Evolutionary conservation across 441 rosid species (phyloP), one percentile per base, ranked within the genome.

Genomic region (Lepidium campestre): DNA sequence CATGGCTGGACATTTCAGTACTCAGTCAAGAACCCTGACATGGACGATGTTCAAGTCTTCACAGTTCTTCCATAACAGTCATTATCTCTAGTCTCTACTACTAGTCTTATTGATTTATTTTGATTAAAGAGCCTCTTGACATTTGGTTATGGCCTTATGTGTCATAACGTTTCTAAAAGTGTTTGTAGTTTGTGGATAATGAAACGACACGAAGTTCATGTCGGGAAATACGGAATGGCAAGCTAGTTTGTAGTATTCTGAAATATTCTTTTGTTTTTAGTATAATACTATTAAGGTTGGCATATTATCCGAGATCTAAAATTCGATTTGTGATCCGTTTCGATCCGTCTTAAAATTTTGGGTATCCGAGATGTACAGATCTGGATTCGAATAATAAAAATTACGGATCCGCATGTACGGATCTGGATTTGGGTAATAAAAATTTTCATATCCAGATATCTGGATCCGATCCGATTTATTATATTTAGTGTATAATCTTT

Each of bases 1-100:
- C 83, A 87, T 78, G 98, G 98, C 27, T 93, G 96, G 98, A 85
- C 84, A 27, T 93, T 93, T 77, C 86, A 87, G 79, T 93, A 93
- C 78, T 90, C 97, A 0, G 86, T 86, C 34, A 83, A 78, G 42
- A 73, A 72, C 65, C 69, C 85, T 9, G 81, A 69, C 49, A 81
- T 79, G 88, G 77, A 82, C 1, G 91, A 90, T 57, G 91, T 88
- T 36, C 77, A 84, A 66, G 85, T 93, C 71, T 82, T 84, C 75
- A 93, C 93, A 2, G 96, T 93, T 12, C 68, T 77, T 72, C 82
- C 85, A 10, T 73, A 31, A 58, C 8, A 6, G 32, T 29, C 32
- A 29, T 6, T 29, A 29, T 29, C 7, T 6, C 32, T 29, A 29
- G 32, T 29, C 32, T 7, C 32, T 29, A 6, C 0, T 29, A 15